These are phyloP conservation scores for Boletus rubescentipes DNA, from an alignment of 768 basidiomycete genomes.

Conservation along the genomic window DNA sequence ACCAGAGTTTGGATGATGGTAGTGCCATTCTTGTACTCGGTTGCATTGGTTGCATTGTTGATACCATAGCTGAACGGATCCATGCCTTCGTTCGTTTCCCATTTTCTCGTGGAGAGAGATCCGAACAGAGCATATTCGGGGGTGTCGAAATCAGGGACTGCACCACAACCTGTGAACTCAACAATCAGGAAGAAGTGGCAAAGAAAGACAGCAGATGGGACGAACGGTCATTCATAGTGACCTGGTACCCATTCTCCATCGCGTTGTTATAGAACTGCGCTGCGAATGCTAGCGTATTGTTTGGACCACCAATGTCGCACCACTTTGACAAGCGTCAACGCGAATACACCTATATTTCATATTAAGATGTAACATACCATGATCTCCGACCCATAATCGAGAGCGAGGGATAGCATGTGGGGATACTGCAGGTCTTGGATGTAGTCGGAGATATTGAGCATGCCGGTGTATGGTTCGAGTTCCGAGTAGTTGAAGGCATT, in stretches of 20 bases:
- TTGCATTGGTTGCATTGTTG: constrained; percentile 41
- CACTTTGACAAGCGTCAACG: constrained; percentile 35
- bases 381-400: constrained; percentile 53
- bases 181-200: background rate
- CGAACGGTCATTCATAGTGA: constrained; percentile 45
- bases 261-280: constrained; percentile 47
- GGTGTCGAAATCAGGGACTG: constrained; percentile 52
- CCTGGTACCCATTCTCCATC: constrained; percentile 41
- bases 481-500: constrained; percentile 47
- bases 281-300: constrained; percentile 45
- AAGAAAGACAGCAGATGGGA: background rate
- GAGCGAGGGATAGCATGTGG: constrained; percentile 50
- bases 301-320: constrained; percentile 58
- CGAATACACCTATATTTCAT: background rate
- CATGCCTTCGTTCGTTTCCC: constrained; percentile 63
- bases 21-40: constrained; percentile 48
- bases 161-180: constrained; percentile 41
- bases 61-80: constrained; percentile 53
- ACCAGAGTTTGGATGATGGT: constrained; percentile 51
- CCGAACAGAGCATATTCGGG: constrained; percentile 54
- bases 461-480: constrained; percentile 56
- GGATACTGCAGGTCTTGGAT: constrained; percentile 49
- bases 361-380: constrained; percentile 46
- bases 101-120: constrained; percentile 44
- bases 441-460: constrained; percentile 49